Evolutionary conservation across 2,329 filamentous ascomycete species (phyloP).

Genomic region (Pseudogymnoascus destructans): DNA sequence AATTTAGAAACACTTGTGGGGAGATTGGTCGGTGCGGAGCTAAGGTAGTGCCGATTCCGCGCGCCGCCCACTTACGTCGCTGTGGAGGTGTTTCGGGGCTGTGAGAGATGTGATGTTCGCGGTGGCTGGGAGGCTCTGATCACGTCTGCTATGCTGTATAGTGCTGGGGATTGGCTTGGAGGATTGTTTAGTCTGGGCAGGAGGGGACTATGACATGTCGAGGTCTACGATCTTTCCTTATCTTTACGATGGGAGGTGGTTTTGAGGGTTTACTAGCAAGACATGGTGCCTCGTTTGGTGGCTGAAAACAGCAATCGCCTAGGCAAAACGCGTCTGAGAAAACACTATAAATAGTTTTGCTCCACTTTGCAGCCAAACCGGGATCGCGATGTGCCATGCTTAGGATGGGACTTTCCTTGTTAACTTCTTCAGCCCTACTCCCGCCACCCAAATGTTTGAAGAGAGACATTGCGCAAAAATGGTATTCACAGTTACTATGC

Average conservation of each 20-base stretch:
- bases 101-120: background rate
- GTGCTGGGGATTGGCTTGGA: background rate
- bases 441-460: background rate
- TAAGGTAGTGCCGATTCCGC: background rate
- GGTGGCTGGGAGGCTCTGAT: background rate
- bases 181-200: background rate
- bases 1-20: slow-evolving; percentile 1
- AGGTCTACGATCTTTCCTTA: background rate
- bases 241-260: background rate
- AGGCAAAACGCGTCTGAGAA: background rate
- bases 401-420: background rate
- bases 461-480: background rate
- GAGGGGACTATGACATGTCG: background rate
- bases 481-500: background rate
- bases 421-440: background rate
- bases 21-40: background rate
- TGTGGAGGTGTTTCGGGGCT: slow-evolving; percentile 2
- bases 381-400: background rate
- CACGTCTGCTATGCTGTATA: background rate
- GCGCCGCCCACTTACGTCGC: background rate
- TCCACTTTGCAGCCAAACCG: background rate
- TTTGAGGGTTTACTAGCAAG: background rate
- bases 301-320: background rate
- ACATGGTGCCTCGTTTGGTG: background rate
- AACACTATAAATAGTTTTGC: background rate